These are phyloP conservation scores for Solanum tarijense DNA, from an alignment of 257 asterid species.

Conservation along the genomic window DNA sequence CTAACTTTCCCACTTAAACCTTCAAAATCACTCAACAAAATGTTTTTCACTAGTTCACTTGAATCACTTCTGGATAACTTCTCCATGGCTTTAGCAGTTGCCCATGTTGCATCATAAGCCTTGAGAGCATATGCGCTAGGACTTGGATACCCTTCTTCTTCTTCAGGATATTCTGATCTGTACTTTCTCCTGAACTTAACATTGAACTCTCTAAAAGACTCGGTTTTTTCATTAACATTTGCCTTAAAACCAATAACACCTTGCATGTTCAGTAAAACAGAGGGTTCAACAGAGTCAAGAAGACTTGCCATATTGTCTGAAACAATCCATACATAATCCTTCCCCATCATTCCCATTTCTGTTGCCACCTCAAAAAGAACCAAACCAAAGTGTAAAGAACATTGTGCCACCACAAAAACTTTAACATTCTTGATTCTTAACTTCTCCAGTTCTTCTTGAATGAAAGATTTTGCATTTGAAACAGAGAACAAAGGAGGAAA, in stretches of 20 bases:
- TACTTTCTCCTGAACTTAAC: constrained; percentile 28
- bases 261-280: constrained; percentile 33
- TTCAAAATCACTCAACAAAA: constrained; percentile 19
- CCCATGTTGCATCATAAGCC: constrained; percentile 44
- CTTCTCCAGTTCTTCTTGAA: constrained; percentile 20
- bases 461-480: not conserved
- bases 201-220: constrained; percentile 17
- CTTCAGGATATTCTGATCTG: constrained; percentile 19
- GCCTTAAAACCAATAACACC: constrained; percentile 51
- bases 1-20: constrained; percentile 42
- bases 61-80: constrained; percentile 3
- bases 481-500: constrained; percentile 23
- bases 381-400: constrained; percentile 35
- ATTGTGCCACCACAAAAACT: constrained; percentile 26
- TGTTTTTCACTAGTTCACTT: not conserved
- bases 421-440: constrained; percentile 11
- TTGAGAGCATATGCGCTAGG: constrained; percentile 36
- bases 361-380: constrained; percentile 36
- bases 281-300: constrained; percentile 37
- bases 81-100: constrained; percentile 19
- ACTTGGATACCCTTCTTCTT: constrained; percentile 27
- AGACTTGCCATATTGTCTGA: constrained; percentile 31
- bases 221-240: constrained; percentile 1
- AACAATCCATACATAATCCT: constrained; percentile 50
- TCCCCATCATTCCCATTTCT: constrained; percentile 43